Evolutionary conservation across 495 filamentous ascomycete species (phyloP), one percentile per base, ranked within the genome.

Genomic region (Neurospora tetrasperma): DNA sequence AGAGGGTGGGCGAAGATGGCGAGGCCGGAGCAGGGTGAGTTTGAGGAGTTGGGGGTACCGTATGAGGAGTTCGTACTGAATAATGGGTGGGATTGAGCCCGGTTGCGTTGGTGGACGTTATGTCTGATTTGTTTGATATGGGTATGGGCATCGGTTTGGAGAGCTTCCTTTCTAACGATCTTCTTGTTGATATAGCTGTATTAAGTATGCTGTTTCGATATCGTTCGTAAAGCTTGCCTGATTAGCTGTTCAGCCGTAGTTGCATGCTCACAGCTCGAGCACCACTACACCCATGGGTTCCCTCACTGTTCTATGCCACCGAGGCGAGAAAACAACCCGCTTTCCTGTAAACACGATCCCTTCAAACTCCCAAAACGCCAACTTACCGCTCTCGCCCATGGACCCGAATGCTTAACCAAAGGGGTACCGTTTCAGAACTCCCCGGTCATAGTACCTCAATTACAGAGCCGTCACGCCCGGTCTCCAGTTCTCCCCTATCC

Each of bases 401-500:
- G 27, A 35, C 2, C 27, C 27, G 8, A 38, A 43, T 70, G 27
- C 59, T 69, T 0, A 27, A 54, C 46, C n/a, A 4, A 54, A 48
- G 38, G 11, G 8, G 3, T 23, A 10, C 20, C 2, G 5, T 2
- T 5, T 23, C 46, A 12, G 2, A 11, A 54, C 5, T 54, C 5
- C 20, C 12, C 46, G 2, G 11, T 14, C 12, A 23, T 1, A 54
- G 20, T 62, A 71, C 12, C 1, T 18, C 42, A 23, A 11, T 71
- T 73, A 86, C 46, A 86, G 74, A 73, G 35, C 80, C 69, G 80
- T 74, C 23, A 88, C 80, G 10, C 90, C 89, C 31, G 89, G 88
- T 69, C 80, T 82, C 90, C 90, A 92, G 1, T 74, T 74, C 77
- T 94, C 92, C 44, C 93, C 96, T 80, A 99, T 94, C 75, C 92